These are phyloP conservation scores for Syzygium syzygioides DNA, from an alignment of 441 rosid species.

Conservation along the genomic window DNA sequence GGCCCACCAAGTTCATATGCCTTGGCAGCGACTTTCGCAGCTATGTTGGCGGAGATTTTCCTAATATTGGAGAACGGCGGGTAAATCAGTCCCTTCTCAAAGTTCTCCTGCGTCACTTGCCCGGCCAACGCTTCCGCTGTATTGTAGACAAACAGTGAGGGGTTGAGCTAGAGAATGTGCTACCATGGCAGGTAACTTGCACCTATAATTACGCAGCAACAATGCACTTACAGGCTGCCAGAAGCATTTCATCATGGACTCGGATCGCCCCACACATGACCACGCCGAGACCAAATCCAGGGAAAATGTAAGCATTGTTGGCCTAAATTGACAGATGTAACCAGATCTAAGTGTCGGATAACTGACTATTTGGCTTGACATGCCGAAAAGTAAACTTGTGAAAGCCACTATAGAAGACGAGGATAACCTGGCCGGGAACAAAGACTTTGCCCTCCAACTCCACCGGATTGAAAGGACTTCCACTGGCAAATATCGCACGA, in stretches of 20 bases:
- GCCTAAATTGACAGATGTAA: background rate
- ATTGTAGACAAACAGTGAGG: background rate
- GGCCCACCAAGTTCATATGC: conserved; percentile 61
- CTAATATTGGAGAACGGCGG: conserved; percentile 54
- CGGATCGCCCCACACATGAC: background rate
- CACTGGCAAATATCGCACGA: background rate
- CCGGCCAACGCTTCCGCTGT: conserved; percentile 64
- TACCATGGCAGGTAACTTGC: background rate
- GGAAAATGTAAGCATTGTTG: conserved; percentile 1
- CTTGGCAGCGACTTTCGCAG: conserved; percentile 59
- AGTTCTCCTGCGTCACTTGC: conserved; percentile 48
- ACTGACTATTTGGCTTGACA: background rate
- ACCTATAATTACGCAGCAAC: background rate
- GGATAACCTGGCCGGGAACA: background rate
- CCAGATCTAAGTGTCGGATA: background rate
- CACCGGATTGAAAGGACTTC: background rate
- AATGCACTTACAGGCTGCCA: background rate
- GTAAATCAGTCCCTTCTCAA: conserved; percentile 52
- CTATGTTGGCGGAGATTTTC: conserved; percentile 58
- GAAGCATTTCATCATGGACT: background rate
- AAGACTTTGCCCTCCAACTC: background rate
- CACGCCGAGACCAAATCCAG: background rate
- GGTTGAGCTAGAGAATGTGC: background rate
- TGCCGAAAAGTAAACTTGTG: background rate
- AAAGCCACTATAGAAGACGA: background rate